Conservation (phyloP, 2,329 filamentous ascomycete genomes). For the Talaromyces piceae region DNA sequence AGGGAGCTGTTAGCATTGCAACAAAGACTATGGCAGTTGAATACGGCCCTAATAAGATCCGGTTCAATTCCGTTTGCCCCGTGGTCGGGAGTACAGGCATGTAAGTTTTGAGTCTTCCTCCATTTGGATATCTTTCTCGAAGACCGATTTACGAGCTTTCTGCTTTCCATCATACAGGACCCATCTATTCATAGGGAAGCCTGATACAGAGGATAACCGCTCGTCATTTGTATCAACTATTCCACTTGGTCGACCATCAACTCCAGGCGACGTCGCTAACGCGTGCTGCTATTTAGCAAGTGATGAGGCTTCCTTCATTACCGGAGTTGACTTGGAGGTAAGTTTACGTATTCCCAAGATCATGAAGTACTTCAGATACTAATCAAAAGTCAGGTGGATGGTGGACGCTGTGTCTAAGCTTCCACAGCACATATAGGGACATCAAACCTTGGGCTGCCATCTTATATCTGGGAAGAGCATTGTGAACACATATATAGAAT, state of each 20-base stretch:
- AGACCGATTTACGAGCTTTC: not conserved
- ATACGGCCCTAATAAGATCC: constrained; percentile 40
- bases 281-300: constrained; percentile 64
- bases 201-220: constrained; percentile 38
- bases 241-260: constrained; percentile 35
- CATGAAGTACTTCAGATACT: no score
- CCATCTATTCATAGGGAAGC: constrained; percentile 48
- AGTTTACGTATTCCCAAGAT: no score
- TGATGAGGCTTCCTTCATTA: constrained; percentile 65
- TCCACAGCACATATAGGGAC: no score
- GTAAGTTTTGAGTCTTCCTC: not conserved
- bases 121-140: not conserved
- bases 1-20: constrained; percentile 28
- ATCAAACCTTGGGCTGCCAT: no score
- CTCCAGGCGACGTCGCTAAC: constrained; percentile 58
- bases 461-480: no score
- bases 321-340: constrained; percentile 57
- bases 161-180: constrained; percentile 43
- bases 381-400: constrained; percentile 4
- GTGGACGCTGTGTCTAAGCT: constrained; percentile 6
- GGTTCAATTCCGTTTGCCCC: not conserved
- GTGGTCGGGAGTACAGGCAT: not conserved
- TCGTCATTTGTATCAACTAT: constrained; percentile 38
- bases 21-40: not conserved
- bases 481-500: no score